phyloP scores from a whole-genome alignment of 1,284 basidiomycete genomes.

The Pyrrhoderma noxium region DNA sequence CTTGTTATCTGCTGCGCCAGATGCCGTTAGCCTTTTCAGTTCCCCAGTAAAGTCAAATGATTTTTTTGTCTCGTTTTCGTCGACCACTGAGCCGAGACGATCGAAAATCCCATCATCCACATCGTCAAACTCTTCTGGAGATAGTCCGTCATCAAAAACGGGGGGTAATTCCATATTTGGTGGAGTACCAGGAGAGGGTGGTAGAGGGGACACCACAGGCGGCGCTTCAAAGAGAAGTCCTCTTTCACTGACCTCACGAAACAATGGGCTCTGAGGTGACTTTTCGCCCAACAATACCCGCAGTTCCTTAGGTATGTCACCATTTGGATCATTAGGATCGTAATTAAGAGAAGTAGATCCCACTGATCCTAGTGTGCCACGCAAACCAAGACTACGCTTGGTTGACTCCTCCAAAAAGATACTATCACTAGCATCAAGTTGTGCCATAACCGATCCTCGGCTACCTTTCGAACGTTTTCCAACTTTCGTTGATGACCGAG shows the following conservation, averaged over 20 bases:
- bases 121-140: slow-evolving; percentile 39
- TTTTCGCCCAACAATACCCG: slow-evolving; percentile 51
- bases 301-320: slow-evolving; percentile 70
- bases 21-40: slow-evolving; percentile 60
- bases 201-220: slow-evolving; percentile 10
- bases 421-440: slow-evolving; percentile 20
- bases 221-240: not conserved
- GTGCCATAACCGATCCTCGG: slow-evolving; percentile 33
- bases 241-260: slow-evolving; percentile 22
- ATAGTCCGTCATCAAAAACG: slow-evolving; percentile 23
- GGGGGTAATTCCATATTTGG: slow-evolving; percentile 36
- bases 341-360: slow-evolving; percentile 35
- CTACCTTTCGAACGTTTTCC: slow-evolving; percentile 28
- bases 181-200: slow-evolving; percentile 35
- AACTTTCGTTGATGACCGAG: slow-evolving; percentile 29
- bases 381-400: slow-evolving; percentile 50
- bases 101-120: slow-evolving; percentile 39
- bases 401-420: slow-evolving; percentile 43
- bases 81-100: slow-evolving; percentile 29
- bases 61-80: slow-evolving; percentile 62
- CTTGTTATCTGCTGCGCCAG: slow-evolving; percentile 54
- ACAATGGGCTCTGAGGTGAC: slow-evolving; percentile 34
- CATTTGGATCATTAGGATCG: slow-evolving; percentile 55
- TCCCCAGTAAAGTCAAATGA: slow-evolving; percentile 86
- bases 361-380: slow-evolving; percentile 55